phyloP scores from a whole-genome alignment of 176 grass and related monocot genomes.

The Lolium multiflorum region DNA sequence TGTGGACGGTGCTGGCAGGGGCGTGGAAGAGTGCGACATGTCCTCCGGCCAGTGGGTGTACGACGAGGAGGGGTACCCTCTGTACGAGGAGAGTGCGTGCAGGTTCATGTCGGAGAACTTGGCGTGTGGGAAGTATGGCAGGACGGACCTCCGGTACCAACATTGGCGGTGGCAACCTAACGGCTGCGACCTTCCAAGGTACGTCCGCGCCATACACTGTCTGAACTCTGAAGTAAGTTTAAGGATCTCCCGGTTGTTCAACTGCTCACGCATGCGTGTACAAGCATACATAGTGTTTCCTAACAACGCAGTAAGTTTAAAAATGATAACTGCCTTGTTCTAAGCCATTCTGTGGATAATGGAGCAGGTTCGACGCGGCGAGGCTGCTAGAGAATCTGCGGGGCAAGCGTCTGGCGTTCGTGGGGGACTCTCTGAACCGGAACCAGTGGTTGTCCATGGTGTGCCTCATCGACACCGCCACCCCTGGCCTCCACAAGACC shows the following conservation, averaged over 20 bases:
- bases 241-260: constrained; percentile 7
- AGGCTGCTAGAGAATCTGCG: constrained; percentile 64
- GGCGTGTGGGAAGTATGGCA: constrained; percentile 76
- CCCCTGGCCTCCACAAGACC: constrained; percentile 43
- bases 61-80: constrained; percentile 52
- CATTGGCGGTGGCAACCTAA: constrained; percentile 87
- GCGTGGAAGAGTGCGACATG: constrained; percentile 52
- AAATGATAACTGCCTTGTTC: too few species aligned
- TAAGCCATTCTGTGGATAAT: too few species aligned
- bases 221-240: too few species aligned
- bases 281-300: too few species aligned
- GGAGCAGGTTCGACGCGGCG: constrained; percentile 63
- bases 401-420: constrained; percentile 66
- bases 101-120: constrained; percentile 82
- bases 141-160: constrained; percentile 61
- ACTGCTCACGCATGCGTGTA: neutral
- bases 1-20: neutral
- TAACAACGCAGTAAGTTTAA: too few species aligned
- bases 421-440: constrained; percentile 85
- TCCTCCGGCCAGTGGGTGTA: constrained; percentile 78
- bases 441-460: constrained; percentile 92
- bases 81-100: constrained; percentile 79
- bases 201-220: neutral
- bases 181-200: constrained; percentile 77
- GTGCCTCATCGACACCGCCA: constrained; percentile 77